Evolutionary conservation across 2,329 filamentous ascomycete species (phyloP), one percentile per base, ranked within the genome.

Genomic region (Orbilia javanica): DNA sequence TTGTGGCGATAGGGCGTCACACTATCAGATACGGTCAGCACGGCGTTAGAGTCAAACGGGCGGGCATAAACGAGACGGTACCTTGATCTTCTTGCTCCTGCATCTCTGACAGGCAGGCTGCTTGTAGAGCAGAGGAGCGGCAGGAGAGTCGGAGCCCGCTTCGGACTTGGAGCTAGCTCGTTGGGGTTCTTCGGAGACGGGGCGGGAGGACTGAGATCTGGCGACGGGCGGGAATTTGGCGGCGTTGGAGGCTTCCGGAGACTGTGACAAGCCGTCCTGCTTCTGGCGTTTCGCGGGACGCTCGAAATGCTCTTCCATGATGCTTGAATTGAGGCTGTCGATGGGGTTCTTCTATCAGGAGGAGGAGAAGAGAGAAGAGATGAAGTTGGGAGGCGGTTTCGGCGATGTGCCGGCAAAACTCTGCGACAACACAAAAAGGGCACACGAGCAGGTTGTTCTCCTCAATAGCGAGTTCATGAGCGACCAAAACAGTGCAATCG

Each of bases 71-170:
- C 29, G 50, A 31, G 7, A n/a, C 44, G 53, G 31, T 13, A 79
- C 75, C 63, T 74, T 79, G 27, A 79, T 79, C 75, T 79, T 79
- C 63, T 79, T 79, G 64, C 75, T 79, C 25, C 75, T 64, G 39
- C 75, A 79, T 74, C 75, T 79, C 53, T 79, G 75, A 63, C 75
- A 79, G 65, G 75, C 75, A 5, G 75, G 75, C 42, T 79, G 75
- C 48, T 74, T 73, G 65, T 79, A 79, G 53, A 79, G 68, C 27
- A 79, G 36, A 36, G 74, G 74, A 62, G 67, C 63, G 42, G 65
- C 60, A 53, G 74, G 74, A 25, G 67, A 60, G 25, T 78, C 74
- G 42, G 74, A 78, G 13, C 74, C 74, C 29, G 62, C 62, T 39
- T 78, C 74, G 52, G 74, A 78, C 62, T 78, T 78, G 10, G 74